These are phyloP conservation scores for Rickenella mellea DNA, from an alignment of 768 basidiomycete genomes.

Conservation along the genomic window DNA sequence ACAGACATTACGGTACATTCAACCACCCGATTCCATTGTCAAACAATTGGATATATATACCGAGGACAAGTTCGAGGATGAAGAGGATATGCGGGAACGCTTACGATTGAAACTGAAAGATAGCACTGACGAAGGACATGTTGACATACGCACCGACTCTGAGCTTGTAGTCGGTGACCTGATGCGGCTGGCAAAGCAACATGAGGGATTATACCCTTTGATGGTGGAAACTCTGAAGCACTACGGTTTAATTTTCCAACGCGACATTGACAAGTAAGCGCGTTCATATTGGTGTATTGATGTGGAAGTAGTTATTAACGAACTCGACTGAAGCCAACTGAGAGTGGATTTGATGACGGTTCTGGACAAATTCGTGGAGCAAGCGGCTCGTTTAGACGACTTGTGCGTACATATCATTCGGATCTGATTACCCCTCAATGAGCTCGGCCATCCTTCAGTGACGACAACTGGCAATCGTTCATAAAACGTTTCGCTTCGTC, in stretches of 20 bases:
- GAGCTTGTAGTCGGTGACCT: conserved; percentile 52
- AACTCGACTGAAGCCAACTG: conserved; percentile 36
- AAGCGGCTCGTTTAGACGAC: conserved; percentile 46
- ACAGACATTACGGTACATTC: conserved; percentile 65
- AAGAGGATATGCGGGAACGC: conserved; percentile 72
- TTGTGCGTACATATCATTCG: conserved; percentile 38
- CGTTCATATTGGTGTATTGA: neutral
- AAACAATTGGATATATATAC: conserved; percentile 74
- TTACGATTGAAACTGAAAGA: conserved; percentile 27
- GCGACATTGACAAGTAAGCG: conserved; percentile 52
- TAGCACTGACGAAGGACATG: conserved; percentile 13
- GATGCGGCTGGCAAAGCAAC: conserved; percentile 47
- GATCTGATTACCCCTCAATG: conserved; percentile 11
- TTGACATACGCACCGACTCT: conserved; percentile 32
- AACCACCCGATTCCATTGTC: conserved; percentile 70
- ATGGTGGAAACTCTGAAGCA: conserved; percentile 53
- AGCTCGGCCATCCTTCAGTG: conserved; percentile 29
- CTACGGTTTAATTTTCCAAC: conserved; percentile 45
- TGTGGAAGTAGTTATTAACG: neutral
- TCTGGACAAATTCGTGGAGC: conserved; percentile 57
- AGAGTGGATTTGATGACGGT: conserved; percentile 52
- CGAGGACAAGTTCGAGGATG: conserved; percentile 87
- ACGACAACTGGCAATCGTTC: conserved; percentile 55
- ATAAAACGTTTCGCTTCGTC: conserved; percentile 51
- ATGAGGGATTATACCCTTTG: conserved; percentile 51